Base-by-base conservation (phyloP, 2,329 filamentous ascomycete genomes). In the Curvularia eragrostidis region DNA sequence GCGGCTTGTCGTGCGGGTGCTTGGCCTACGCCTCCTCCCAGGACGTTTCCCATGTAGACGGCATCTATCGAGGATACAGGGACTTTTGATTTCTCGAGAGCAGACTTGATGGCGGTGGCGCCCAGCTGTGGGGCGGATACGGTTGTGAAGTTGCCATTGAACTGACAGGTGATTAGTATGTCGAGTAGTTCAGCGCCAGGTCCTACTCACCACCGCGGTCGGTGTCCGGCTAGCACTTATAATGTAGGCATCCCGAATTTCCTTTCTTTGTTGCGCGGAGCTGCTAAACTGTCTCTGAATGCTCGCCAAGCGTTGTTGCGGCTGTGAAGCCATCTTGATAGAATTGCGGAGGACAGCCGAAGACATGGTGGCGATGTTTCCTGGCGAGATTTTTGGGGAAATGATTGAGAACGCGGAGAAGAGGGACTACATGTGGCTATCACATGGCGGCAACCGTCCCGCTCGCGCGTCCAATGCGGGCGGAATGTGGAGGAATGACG, bases 31-130 rank as follows among this genome's bases (percentile, higher is more conserved):
- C 85, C 86, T 43, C 85, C 94, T 77, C 93, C 89, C 39, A 98
- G 84, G 9, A 98, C 95, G 72, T 97, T 96, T 74, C 95, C 95
- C 91, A 98, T 96, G 82, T 98, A 98, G 15, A 98, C 92, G 78
- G 96, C 91, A 63, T 89, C 90, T 71, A 98, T 91, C 74, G 90
- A 90, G 32, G 89, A 87, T 51, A 87, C 77, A 1, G 95, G 93
- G 6, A 98, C 85, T 64, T 87, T 89, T 51, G 93, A 96, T 78
- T 95, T 96, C 67, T 89, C 86, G 52, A 99, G 79, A 26, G 95
- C 95, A 46, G 92, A 90, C 78, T 93, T 95, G 81, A 99, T 98
- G 57, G 93, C 95, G 15, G 89, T 88, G 28, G 94, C 92, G 66
- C 91, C 95, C 46, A 99, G 89, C 72, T 91, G 85, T n/a, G 95